Percentiles rank a stretch among this genome's conserved stretches.
phyloP scores from a whole-genome alignment of 2,329 filamentous ascomycete genomes.

The Mycocentrospora acerina region DNA sequence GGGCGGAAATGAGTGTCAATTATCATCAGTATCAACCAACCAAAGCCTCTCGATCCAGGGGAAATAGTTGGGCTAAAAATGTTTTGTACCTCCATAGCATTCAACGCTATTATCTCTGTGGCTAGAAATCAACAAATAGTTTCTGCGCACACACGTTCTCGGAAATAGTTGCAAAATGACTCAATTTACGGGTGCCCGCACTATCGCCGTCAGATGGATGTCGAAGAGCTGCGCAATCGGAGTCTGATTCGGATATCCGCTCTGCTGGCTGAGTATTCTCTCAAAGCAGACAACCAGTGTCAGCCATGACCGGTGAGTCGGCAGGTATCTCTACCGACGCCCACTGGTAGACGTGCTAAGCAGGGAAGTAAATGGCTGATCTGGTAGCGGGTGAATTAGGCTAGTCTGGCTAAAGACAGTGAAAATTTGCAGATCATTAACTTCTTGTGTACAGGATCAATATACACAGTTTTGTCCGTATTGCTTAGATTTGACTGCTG shows the following conservation, averaged over 20 bases:
- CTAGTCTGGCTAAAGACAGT: too few relatives aligned
- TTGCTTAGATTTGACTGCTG: too few relatives aligned
- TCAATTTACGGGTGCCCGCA: constrained; percentile 22
- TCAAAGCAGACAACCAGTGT: constrained; percentile 2
- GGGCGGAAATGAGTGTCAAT: constrained; percentile 4
- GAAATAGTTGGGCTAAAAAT: constrained; percentile 5
- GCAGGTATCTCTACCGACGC: constrained; percentile 14
- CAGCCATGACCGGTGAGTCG: constrained; percentile 16
- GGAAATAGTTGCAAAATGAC: neutral
- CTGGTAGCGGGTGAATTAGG: too few relatives aligned
- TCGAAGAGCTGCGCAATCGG: constrained; percentile 22
- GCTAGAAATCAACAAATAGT: neutral
- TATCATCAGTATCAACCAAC: neutral
- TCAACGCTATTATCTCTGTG: constrained; percentile 1
- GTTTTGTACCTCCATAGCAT: constrained; percentile 10
- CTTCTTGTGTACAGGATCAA: too few relatives aligned
- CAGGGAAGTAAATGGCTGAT: too few relatives aligned
- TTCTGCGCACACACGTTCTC: too few relatives aligned
- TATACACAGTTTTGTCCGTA: too few relatives aligned
- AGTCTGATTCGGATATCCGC: constrained; percentile 6
- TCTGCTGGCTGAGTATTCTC: constrained; percentile 1
- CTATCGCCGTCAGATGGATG: constrained; percentile 9
- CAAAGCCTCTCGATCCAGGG: too few relatives aligned
- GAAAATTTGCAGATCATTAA: too few relatives aligned
- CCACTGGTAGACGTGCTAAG: neutral